These are phyloP conservation scores for Eimeria maxima DNA, from an alignment of 169 alveolate genomes.

Conservation along the genomic window DNA sequence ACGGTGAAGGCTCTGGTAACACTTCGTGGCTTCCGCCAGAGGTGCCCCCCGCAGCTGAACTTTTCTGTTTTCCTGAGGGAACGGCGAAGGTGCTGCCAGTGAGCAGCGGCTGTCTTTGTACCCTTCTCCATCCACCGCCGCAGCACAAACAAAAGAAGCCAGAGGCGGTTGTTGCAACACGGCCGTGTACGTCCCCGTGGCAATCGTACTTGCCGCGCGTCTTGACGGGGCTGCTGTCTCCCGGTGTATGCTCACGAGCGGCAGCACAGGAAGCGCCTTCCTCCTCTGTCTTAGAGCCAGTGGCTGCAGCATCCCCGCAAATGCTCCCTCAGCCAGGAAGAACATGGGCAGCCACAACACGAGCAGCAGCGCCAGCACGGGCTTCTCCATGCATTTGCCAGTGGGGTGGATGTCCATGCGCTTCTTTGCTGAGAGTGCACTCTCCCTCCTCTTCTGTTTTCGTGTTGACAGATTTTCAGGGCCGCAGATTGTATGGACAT, in stretches of 20 bases:
- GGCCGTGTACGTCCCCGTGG: conserved; percentile 60
- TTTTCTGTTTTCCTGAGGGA: conserved; percentile 62
- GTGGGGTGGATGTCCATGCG: conserved; percentile 73
- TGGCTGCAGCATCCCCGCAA: conserved; percentile 3
- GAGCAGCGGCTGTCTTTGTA: conserved; percentile 54
- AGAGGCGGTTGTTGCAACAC: conserved; percentile 10
- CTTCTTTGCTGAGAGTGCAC: conserved; percentile 55
- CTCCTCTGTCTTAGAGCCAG: not conserved
- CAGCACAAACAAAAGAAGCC: conserved; percentile 42
- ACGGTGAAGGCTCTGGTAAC: not conserved
- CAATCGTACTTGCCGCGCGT: conserved; percentile 19
- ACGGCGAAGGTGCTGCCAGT: conserved; percentile 53
- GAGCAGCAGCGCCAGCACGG: not conserved
- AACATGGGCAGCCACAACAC: conserved; percentile 11
- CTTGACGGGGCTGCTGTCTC: conserved; percentile 37
- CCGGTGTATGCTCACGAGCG: conserved; percentile 4
- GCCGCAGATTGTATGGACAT: conserved; percentile 59
- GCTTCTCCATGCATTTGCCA: conserved; percentile 42
- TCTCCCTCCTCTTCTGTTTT: conserved; percentile 63
- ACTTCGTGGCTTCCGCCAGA: conserved; percentile 65
- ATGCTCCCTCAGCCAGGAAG: not conserved
- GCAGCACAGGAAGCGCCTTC: not conserved
- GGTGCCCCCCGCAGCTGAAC: conserved; percentile 67
- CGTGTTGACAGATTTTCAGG: conserved; percentile 61
- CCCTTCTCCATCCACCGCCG: not conserved